Evolutionary conservation across 75 land plant species (phyloP).

Genomic region (Selaginella moellendorffii): DNA sequence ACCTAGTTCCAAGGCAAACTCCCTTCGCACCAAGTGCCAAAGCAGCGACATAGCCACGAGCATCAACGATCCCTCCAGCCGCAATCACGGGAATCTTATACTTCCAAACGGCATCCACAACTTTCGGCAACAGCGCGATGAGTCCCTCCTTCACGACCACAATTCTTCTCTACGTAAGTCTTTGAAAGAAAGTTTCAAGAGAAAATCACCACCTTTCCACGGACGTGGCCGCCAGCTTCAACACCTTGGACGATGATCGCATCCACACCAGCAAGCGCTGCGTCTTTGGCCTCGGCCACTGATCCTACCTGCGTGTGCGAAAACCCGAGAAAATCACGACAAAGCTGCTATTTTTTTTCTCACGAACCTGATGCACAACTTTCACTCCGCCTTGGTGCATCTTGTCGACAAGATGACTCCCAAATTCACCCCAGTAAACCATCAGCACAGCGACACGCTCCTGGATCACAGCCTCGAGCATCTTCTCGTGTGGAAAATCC

Average conservation of each 20-base stretch:
- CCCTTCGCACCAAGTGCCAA: constrained; percentile 84
- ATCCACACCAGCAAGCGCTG: constrained; percentile 67
- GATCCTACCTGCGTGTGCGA: constrained; percentile 43
- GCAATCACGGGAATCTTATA: constrained; percentile 63
- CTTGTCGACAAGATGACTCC: constrained; percentile 35
- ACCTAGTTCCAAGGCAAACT: constrained; percentile 85
- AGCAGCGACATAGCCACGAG: constrained; percentile 85
- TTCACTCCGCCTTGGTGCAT: constrained; percentile 72
- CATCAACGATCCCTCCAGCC: constrained; percentile 83
- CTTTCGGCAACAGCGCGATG: constrained; percentile 46
- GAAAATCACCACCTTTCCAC: constrained; percentile 42
- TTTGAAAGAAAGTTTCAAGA: neutral
- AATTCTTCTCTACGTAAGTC: neutral
- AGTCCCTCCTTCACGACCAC: constrained; percentile 32
- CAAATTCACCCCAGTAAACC: constrained; percentile 71
- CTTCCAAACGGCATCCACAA: constrained; percentile 42
- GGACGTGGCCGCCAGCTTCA: constrained; percentile 91
- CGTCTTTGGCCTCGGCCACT: constrained; percentile 52
- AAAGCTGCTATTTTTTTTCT: neutral
- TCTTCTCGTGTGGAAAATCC: constrained; percentile 55
- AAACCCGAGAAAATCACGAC: neutral
- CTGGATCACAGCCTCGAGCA: constrained; percentile 39
- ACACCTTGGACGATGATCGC: constrained; percentile 72
- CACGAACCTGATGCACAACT: constrained; percentile 72
- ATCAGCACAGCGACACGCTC: constrained; percentile 66